These are phyloP conservation scores for Carnegiea gigantea DNA, from an alignment of 179 eudicot species.

Conservation along the genomic window DNA sequence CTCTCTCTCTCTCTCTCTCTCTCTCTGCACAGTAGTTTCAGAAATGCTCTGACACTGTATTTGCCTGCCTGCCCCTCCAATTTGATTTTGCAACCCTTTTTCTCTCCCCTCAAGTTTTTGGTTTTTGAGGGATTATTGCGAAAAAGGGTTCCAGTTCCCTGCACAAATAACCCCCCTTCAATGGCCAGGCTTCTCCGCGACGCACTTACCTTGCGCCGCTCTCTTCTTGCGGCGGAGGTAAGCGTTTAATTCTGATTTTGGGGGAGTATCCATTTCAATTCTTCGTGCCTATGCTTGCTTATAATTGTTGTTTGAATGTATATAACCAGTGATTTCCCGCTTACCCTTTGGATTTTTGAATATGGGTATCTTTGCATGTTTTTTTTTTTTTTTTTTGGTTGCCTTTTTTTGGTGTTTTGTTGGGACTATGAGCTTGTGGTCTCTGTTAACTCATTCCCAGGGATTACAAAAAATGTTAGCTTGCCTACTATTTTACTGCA, in stretches of 20 bases:
- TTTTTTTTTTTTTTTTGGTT: no score
- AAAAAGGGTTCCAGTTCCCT: neutral
- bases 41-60: constrained; percentile 14
- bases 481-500: neutral
- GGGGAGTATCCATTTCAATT: neutral
- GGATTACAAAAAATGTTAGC: neutral
- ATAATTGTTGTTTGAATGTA: neutral
- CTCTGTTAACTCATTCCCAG: neutral
- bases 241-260: neutral
- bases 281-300: neutral
- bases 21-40: neutral
- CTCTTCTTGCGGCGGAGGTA: constrained; percentile 27
- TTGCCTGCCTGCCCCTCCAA: neutral
- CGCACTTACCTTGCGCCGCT: constrained; percentile 19
- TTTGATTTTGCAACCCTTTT: neutral
- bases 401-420: neutral
- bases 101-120: constrained; percentile 3
- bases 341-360: neutral
- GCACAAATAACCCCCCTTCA: neutral
- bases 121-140: neutral
- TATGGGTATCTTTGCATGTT: neutral
- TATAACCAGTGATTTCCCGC: neutral
- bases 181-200: constrained; percentile 36
- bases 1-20: constrained; percentile 5
- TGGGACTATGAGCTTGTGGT: neutral